A percentile compares a stretch with the other conserved stretches of the same genome.
Conservation (phyloP, 139 green algal genomes). For the Asterochloris sp. region DNA sequence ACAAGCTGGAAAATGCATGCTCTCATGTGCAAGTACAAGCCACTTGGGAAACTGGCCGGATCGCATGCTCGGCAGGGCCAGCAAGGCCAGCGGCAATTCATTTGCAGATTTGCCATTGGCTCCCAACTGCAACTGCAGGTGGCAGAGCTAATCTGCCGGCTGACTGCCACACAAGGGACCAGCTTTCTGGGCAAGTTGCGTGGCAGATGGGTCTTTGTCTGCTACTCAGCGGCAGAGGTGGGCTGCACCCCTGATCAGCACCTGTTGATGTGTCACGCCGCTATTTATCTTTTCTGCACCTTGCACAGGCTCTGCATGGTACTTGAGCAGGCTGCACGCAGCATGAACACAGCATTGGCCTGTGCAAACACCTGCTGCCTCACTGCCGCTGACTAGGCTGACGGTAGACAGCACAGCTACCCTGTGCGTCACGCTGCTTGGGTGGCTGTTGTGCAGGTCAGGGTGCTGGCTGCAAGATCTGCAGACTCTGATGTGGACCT, state of each 20-base stretch:
- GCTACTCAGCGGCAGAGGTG: slow-evolving; percentile 21
- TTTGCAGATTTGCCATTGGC: not conserved
- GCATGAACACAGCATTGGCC: not conserved
- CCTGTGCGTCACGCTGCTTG: not conserved
- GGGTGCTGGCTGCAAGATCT: slow-evolving; percentile 17
- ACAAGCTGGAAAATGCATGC: no score
- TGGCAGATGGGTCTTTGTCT: slow-evolving; percentile 25
- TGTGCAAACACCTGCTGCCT: not conserved
- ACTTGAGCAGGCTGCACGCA: not conserved
- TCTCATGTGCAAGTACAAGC: no score
- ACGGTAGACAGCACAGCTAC: not conserved
- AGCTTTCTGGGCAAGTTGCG: slow-evolving; percentile 22
- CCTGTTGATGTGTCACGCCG: not conserved
- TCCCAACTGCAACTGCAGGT: not conserved
- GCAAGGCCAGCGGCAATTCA: no score
- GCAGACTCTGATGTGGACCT: not conserved
- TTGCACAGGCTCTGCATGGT: not conserved
- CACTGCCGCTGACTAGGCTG: not conserved
- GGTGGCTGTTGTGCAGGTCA: not conserved
- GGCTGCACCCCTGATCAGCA: not conserved
- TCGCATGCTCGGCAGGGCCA: no score
- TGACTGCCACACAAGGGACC: slow-evolving; percentile 19
- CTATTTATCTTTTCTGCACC: no score
- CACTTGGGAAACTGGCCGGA: no score
- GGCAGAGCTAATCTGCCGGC: slow-evolving; percentile 21